These are phyloP conservation scores for Corniculantispora saksenae DNA, from an alignment of 2,329 filamentous ascomycete species.

Conservation along the genomic window DNA sequence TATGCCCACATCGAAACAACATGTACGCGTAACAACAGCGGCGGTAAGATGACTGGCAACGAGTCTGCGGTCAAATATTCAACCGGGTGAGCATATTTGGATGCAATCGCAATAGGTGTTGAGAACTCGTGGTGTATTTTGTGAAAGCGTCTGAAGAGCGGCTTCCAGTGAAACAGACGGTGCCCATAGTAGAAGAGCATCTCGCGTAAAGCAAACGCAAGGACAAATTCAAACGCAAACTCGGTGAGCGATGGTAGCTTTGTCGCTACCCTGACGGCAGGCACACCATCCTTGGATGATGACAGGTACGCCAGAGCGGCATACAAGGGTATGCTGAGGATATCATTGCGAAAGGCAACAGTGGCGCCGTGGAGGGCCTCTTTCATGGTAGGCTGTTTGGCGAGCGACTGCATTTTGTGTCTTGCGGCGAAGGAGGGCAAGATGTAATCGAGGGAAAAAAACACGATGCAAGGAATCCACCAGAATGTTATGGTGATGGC, in stretches of 20 bases:
- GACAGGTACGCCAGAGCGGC: conserved; percentile 24
- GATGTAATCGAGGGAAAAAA: conserved; percentile 43
- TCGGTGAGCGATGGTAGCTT: conserved; percentile 38
- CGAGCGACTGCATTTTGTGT: conserved; percentile 56
- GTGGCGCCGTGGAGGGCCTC: conserved; percentile 47
- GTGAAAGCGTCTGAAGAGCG: no score
- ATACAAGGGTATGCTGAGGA: conserved; percentile 39
- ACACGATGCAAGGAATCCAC: conserved; percentile 46
- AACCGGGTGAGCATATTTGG: no score
- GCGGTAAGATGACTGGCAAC: no score
- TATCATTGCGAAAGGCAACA: conserved; percentile 50
- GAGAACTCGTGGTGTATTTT: no score
- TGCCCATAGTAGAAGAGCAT: no score
- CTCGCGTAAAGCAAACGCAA: no score
- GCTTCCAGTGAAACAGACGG: no score
- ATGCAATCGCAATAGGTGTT: no score
- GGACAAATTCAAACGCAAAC: conserved; percentile 41
- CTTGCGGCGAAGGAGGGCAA: conserved; percentile 49
- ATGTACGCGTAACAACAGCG: no score
- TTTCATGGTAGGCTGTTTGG: conserved; percentile 46
- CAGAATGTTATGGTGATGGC: conserved; percentile 45
- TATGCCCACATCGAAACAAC: no score
- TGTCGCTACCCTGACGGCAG: conserved; percentile 40
- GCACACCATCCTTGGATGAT: conserved; percentile 23
- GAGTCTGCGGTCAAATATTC: no score